These are phyloP conservation scores for Trichomonas gallinae DNA, from an alignment of 208 protist genomes.

Conservation along the genomic window DNA sequence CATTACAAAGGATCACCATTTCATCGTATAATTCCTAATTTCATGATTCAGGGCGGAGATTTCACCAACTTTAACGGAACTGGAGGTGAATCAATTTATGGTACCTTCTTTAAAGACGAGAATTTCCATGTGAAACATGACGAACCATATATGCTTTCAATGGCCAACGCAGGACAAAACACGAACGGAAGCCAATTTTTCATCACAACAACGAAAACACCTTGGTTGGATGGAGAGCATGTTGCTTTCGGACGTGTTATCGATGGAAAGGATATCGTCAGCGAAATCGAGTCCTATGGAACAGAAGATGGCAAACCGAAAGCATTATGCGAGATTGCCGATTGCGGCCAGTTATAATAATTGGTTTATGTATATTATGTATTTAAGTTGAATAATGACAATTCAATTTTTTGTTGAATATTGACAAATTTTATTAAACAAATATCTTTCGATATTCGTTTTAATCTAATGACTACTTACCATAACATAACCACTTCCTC, in stretches of 20 bases:
- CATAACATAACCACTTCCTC: no score
- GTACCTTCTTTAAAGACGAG: constrained; percentile 55
- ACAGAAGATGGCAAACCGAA: background rate
- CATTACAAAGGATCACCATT: constrained; percentile 35
- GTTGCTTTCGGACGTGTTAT: constrained; percentile 64
- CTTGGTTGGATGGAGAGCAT: constrained; percentile 59
- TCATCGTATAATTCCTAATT: constrained; percentile 50
- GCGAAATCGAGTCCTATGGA: constrained; percentile 32
- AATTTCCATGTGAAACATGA: background rate
- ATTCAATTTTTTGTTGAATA: no score
- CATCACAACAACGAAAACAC: constrained; percentile 47
- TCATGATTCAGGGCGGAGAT: constrained; percentile 48
- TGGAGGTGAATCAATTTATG: constrained; percentile 61
- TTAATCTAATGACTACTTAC: no score
- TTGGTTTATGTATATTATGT: background rate
- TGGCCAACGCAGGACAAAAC: constrained; percentile 59
- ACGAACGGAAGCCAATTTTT: constrained; percentile 63
- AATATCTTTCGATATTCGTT: no score
- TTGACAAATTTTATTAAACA: no score
- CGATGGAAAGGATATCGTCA: constrained; percentile 42
- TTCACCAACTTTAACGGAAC: constrained; percentile 54
- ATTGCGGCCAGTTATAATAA: background rate
- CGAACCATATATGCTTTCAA: constrained; percentile 51
- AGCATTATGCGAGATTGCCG: background rate
- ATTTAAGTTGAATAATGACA: no score